Base-by-base conservation (phyloP, 73 alveolate genomes). In the Paramecium caudatum region DNA sequence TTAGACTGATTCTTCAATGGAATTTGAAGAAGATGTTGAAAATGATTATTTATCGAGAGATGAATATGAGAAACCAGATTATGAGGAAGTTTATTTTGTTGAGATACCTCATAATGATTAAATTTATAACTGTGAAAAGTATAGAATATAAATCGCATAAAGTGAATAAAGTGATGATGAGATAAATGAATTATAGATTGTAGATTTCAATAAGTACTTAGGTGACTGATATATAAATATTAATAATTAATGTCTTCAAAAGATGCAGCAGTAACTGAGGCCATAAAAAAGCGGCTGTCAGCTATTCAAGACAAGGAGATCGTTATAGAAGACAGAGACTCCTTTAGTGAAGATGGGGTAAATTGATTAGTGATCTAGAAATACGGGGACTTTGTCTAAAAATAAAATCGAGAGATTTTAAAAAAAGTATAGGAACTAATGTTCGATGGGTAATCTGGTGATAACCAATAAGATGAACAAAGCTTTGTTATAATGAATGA, bases 281-380 rank as follows among this genome's bases (percentile, higher is more conserved):
- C 80, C 30, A 10, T 55, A 23, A 55, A 55, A 55, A 27, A 55
- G 45, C 80, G 80, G 10, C 39, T 65, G 39, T 65, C 83, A 32
- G 83, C 47, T 16, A 65, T 65, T 32, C 5, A 33, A 27, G 83
- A 65, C 8, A 12, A 65, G 49, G 83, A 65, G 15, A 65, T 33
- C 12, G 27, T 3, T 49, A 25, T 3, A 32, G 83, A 65, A 30
- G 83, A 65, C 16, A 36, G 83, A 36, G 83, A 65, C 34, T 33
- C 55, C 2, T 33, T 65, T 65, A 65, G 83, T 65, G 83, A 36
- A 33, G 83, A 65, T 65, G 83, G 49, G 49, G 83, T 65, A 65
- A 41, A 41, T 33, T 65, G 30, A 65, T 33, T 6, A 65, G 34
- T 4, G 34, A 13, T 33, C n/a, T 33, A 65, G 83, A 36, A 65